Evolutionary conservation across 345 rosid genomes (phyloP), one percentile per base, ranked within the genome.

Genomic region (Sonneratia caseolaris): DNA sequence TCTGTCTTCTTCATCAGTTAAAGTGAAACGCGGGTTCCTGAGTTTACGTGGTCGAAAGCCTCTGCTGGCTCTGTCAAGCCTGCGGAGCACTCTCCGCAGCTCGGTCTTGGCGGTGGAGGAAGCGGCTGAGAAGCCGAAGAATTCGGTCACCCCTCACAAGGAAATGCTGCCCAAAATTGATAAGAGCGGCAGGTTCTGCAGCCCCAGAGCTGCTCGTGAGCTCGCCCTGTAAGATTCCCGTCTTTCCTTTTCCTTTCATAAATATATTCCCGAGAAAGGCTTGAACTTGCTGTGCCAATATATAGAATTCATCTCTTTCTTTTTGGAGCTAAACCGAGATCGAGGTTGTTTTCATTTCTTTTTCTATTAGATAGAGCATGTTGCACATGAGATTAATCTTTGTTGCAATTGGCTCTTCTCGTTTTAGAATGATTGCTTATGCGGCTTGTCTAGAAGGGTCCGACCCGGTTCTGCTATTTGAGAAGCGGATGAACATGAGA

Each of bases 151-250:
- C 40, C 76, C 74, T 0, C 68, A 75, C 2, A 89, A 79, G 66
- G 86, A 82, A 32, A 73, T 67, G 75, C 74, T 89, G 83, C 99
- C 99, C 10, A 90, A 87, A 79, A 79, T 95, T 72, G 99, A 95
- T 69, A 90, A 88, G 78, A 89, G 88, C 79, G 99, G 97, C 38
- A 82, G 97, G 73, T 89, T 95, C 75, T 92, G 97, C 82, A 92
- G 96, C 78, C 99, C 99, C 70, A 86, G 99, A 81, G 99, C 99
- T 66, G 99, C 91, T 79, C 88, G 99, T 7, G 99, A 95, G 79
- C 97, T 95, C 74, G 95, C 99, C 73, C 77, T 95, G 99, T 95
- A 86, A 75, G 82, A 9, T 55, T 24, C 5, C 43, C 48, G 6
- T 21, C 35, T 49, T 53, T 11, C 51, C 43, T 21, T 22, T 36